These are phyloP conservation scores for Firmiana major DNA, from an alignment of 345 rosid species.

Conservation along the genomic window DNA sequence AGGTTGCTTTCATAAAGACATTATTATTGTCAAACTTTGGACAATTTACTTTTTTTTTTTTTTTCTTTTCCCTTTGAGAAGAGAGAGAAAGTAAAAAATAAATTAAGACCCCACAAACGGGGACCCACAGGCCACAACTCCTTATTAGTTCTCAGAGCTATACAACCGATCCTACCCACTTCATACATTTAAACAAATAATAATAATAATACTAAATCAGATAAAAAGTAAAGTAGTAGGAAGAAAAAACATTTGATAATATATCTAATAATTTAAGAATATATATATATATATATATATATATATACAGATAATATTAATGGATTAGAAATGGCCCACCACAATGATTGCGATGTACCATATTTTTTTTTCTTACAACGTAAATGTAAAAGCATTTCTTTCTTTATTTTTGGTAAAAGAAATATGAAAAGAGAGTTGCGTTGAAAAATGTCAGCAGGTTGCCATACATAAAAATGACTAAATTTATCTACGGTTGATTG, in stretches of 20 bases:
- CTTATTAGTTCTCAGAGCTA: slow-evolving; percentile 18
- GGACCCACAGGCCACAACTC: too few species aligned
- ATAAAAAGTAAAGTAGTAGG: not conserved
- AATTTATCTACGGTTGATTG: too few species aligned
- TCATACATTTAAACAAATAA: slow-evolving; percentile 14
- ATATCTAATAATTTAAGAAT: slow-evolving; percentile 1
- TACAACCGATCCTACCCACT: slow-evolving; percentile 50
- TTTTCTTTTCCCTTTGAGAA: not conserved
- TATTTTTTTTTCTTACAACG: not conserved
- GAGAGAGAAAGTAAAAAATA: not conserved
- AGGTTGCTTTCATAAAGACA: slow-evolving; percentile 50
- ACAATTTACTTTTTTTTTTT: slow-evolving; percentile 18
- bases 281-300: slow-evolving; percentile 8
- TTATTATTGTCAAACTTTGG: slow-evolving; percentile 22
- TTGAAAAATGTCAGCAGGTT: not conserved
- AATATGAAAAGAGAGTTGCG: not conserved
- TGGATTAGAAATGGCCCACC: slow-evolving; percentile 36
- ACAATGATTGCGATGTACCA: slow-evolving; percentile 34
- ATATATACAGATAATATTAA: not conserved
- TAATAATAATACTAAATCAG: too few species aligned
- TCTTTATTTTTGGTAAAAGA: not conserved
- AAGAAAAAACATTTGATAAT: not conserved
- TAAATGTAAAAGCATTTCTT: not conserved
- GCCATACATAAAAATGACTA: not conserved
- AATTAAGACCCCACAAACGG: slow-evolving; percentile 8